Base-by-base conservation (phyloP, 495 filamentous ascomycete species). In the Talaromyces liani region DNA sequence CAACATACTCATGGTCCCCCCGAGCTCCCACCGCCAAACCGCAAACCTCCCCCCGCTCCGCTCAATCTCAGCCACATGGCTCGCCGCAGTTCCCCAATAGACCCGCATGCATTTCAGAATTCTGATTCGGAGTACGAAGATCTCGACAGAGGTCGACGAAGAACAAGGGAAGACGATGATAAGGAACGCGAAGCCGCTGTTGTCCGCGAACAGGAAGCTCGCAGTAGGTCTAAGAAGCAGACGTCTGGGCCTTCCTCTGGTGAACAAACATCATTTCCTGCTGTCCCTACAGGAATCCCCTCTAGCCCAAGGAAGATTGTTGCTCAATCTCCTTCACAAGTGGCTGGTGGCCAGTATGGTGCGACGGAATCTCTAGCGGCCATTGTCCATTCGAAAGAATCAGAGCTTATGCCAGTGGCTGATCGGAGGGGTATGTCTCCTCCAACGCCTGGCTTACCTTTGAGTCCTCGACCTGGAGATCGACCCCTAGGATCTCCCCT, bases 131-230 rank as follows among this genome's bases (percentile, higher is more conserved):
- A 97, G 64, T 93, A 94, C 66, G 91, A 92, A 62, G 90, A 93
- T 67, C 69, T 82, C 57, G 86, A 87, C 33, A 82, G 92, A 54
- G 92, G 92, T n/a, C 82, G 92, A 36, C 81, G 91, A 66, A 91
- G 88, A 67, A 97, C 92, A 0, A 84, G 92, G 64, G 91, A 92
- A 70, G 92, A 94, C 59, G 92, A 97, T 69, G 92, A 97, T 65
- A 79, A 80, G 61, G 85, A 92, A 57, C 85, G 92, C 41, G 91
- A 92, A 72, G 81, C 83, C 6, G 70, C 86, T 8, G 79, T 86
- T 16, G 69, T 77, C 60, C 84, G 83, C 67, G 89, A 93, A 63
- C 77, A 84, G 20, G 86, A 88, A 65, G 71, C 78, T 51, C 80
- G 83, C 59, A 91, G 85, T 73, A 70, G 80, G 47, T 92, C 86